Evolutionary conservation across 345 rosid genomes (phyloP), one percentile per base, ranked within the genome.

Genomic region (Eucalyptus marginata): DNA sequence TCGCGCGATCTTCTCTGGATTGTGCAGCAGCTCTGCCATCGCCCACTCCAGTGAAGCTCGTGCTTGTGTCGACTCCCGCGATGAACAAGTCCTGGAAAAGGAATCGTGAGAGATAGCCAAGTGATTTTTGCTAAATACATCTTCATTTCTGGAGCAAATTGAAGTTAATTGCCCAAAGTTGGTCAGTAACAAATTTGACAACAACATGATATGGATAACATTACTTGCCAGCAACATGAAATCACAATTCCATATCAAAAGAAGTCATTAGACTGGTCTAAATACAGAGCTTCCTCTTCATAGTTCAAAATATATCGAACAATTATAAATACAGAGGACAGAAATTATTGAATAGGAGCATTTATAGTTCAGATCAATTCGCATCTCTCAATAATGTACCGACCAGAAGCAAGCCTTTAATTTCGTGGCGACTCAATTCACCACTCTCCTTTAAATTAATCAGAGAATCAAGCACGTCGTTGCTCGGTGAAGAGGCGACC

Each of bases 1-100:
- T 86, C 40, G 86, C 2, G 17, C 7, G 7, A 88, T 64, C 54
- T 88, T 90, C 17, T 88, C 83, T 3, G 86, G 91, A 68, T 86
- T 88, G 88, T 40, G 89, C 14, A 92, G 88, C 44, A 92, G 52
- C 86, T 92, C 92, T 22, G 88, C 86, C 90, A 92, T 92, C 16
- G 91, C 90, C 94, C 94, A 91, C 88, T 92, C 93, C 13, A 91
- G 4, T 1, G 93, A 89, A 76, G n/a, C 87, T 88, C 18, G 90
- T 27, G 3, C 91, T 92, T 18, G 94, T 90, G 44, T 92, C 94
- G 3, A 90, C 85, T 4, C 92, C 92, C 0, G 88, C 94, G 0
- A 84, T 24, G 49, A 92, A 89, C 50, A 88, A 49, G 43, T 89
- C 91, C 76, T 86, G 59, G 76, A 51, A 66, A 10, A 90, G 29